phyloP scores from a whole-genome alignment of 768 basidiomycete species.

The Pluteus cervinus region DNA sequence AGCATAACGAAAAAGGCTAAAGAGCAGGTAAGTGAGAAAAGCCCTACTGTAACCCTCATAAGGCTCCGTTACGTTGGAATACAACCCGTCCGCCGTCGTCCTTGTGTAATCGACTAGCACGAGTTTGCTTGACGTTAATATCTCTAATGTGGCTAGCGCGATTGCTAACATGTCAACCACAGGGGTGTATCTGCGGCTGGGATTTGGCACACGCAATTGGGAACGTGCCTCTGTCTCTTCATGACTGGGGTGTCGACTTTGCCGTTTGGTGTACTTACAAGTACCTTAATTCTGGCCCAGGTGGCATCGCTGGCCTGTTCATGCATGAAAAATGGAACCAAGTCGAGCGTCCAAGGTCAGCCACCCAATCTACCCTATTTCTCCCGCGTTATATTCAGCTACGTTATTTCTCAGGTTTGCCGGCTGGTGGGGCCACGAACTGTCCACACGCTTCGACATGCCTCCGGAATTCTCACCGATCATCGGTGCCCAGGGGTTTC shows the following conservation, averaged over 20 bases:
- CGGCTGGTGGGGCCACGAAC: constrained; percentile 98
- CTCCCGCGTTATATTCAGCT: constrained; percentile 9
- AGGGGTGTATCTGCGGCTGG: constrained; percentile 95
- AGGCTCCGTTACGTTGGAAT: no score
- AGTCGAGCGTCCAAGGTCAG: constrained; percentile 57
- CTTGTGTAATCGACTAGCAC: constrained; percentile 2
- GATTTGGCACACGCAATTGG: constrained; percentile 95
- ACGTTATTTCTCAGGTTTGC: constrained; percentile 51
- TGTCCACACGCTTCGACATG: constrained; percentile 87
- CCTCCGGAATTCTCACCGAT: constrained; percentile 77
- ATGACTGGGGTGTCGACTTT: constrained; percentile 95
- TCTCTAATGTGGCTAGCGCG: constrained; percentile 2
- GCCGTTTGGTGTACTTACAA: constrained; percentile 99
- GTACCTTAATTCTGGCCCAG: constrained; percentile 95
- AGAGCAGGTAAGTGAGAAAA: constrained; percentile 51
- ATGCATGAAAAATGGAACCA: constrained; percentile 80
- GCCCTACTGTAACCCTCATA: constrained; percentile 8
- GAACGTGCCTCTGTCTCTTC: constrained; percentile 84
- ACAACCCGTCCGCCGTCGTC: no score
- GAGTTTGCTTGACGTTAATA: constrained; percentile 1
- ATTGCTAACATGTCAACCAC: constrained; percentile 2
- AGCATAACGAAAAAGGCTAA: constrained; percentile 80
- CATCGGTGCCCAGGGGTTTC: constrained; percentile 89
- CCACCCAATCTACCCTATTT: constrained; percentile 13
- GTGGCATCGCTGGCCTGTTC: constrained; percentile 93